phyloP scores from a whole-genome alignment of 2,329 filamentous ascomycete species.

The Hymenoscyphus fructigenus region DNA sequence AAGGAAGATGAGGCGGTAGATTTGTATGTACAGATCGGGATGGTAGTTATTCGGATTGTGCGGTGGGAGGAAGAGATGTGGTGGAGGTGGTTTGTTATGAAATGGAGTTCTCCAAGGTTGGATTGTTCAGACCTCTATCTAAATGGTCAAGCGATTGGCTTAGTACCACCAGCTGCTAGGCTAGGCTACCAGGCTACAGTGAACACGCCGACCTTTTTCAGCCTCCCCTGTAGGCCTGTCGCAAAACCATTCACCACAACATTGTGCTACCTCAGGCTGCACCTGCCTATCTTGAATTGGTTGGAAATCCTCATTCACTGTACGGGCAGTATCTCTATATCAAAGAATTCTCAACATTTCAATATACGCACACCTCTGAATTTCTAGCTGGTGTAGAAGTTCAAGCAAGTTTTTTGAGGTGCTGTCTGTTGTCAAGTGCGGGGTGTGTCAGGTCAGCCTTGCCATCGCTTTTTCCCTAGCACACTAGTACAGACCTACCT shows the following conservation, averaged over 20 bases:
- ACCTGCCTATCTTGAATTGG: too few species aligned
- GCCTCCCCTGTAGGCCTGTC: not conserved
- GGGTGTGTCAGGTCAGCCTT: conserved; percentile 13
- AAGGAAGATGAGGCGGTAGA: not conserved
- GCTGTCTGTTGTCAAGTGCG: conserved; percentile 10
- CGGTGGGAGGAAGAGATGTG: not conserved
- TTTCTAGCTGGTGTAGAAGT: not conserved
- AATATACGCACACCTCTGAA: too few species aligned
- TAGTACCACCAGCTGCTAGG: not conserved
- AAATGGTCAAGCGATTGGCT: not conserved
- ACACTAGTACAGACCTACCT: too few species aligned
- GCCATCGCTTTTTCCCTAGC: not conserved
- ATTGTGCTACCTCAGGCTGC: too few species aligned
- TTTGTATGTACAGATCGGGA: not conserved
- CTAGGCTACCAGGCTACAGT: not conserved
- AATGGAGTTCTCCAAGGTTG: not conserved
- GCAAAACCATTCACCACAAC: not conserved
- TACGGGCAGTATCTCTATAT: too few species aligned
- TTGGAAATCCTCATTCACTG: too few species aligned
- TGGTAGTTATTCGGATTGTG: not conserved
- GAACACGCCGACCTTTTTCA: not conserved
- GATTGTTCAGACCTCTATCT: not conserved
- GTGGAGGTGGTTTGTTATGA: not conserved
- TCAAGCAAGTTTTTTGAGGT: not conserved
- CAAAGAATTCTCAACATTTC: not conserved